phyloP scores from a whole-genome alignment of 805 yeast species.

The Jamesozyma lodderae region DNA sequence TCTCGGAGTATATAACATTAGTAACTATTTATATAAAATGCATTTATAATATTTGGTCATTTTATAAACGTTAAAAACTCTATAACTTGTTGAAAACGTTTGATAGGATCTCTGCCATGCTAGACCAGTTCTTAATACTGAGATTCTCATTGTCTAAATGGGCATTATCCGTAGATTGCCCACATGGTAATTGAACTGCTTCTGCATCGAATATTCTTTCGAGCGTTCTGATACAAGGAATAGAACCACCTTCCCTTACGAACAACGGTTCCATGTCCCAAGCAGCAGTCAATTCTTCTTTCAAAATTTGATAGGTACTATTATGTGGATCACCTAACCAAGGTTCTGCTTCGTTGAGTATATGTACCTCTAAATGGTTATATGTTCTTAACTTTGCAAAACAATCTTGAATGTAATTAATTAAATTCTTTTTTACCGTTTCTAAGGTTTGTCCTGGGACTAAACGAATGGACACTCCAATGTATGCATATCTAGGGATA shows the following conservation, averaged over 20 bases:
- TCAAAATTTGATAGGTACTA: conserved; percentile 59
- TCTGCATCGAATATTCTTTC: conserved; percentile 78
- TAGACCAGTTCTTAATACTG: conserved; percentile 67
- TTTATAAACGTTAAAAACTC: no score
- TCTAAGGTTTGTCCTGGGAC: conserved; percentile 80
- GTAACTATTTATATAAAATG: no score
- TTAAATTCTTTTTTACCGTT: conserved; percentile 44
- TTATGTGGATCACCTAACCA: conserved; percentile 88
- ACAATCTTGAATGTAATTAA: conserved; percentile 35
- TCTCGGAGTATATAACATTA: no score
- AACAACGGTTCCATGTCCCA: conserved; percentile 81
- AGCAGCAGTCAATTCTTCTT: conserved; percentile 49
- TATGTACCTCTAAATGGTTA: conserved; percentile 51
- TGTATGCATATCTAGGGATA: conserved; percentile 72
- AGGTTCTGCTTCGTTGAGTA: conserved; percentile 85
- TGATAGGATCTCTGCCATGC: conserved; percentile 55
- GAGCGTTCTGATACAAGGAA: conserved; percentile 78
- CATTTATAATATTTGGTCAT: no score
- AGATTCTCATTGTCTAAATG: conserved; percentile 83
- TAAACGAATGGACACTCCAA: conserved; percentile 71
- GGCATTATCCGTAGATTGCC: conserved; percentile 90
- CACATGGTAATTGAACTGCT: conserved; percentile 94
- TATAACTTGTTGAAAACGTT: conserved; percentile 41
- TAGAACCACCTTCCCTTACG: conserved; percentile 94
- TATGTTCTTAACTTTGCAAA: conserved; percentile 47